These are phyloP conservation scores for Crassisporium funariophilum DNA, from an alignment of 768 basidiomycete genomes.

Conservation along the genomic window DNA sequence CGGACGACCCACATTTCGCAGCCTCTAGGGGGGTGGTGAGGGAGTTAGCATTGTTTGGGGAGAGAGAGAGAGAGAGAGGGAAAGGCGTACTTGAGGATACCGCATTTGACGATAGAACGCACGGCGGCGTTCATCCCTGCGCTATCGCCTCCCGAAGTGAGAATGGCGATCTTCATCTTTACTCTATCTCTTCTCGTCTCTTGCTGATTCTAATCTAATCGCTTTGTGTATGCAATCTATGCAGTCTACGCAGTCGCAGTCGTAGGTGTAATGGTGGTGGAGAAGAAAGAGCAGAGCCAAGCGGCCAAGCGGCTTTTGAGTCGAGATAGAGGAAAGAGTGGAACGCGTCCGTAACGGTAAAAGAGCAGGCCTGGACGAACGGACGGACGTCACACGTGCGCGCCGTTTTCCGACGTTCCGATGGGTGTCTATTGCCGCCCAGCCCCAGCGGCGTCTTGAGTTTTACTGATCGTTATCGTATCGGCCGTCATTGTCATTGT, in stretches of 20 bases:
- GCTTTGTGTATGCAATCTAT: not conserved
- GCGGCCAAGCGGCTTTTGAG: too few species aligned
- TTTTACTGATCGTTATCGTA: conserved; percentile 4
- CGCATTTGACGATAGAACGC: conserved; percentile 89
- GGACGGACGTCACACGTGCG: conserved; percentile 15
- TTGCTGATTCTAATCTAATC: not conserved
- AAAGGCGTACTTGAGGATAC: conserved; percentile 77
- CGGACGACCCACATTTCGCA: conserved; percentile 96
- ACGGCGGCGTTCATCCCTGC: conserved; percentile 98
- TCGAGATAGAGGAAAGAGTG: too few species aligned
- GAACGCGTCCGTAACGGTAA: too few species aligned
- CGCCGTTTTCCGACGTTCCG: too few species aligned
- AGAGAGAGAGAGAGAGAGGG: conserved; percentile 1
- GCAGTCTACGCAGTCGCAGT: too few species aligned
- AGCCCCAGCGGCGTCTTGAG: not conserved
- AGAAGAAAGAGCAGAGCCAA: too few species aligned
- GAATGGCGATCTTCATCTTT: conserved; percentile 86
- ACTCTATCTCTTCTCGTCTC: not conserved
- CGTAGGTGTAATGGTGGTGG: too few species aligned
- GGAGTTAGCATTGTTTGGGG: conserved; percentile 1
- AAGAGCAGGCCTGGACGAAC: too few species aligned
- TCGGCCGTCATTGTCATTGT: too few species aligned
- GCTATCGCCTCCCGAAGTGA: conserved; percentile 96
- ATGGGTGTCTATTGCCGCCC: conserved; percentile 11
- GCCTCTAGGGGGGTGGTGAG: conserved; percentile 54